These are phyloP conservation scores for Imleria badia DNA, from an alignment of 768 basidiomycete genomes.

Conservation along the genomic window DNA sequence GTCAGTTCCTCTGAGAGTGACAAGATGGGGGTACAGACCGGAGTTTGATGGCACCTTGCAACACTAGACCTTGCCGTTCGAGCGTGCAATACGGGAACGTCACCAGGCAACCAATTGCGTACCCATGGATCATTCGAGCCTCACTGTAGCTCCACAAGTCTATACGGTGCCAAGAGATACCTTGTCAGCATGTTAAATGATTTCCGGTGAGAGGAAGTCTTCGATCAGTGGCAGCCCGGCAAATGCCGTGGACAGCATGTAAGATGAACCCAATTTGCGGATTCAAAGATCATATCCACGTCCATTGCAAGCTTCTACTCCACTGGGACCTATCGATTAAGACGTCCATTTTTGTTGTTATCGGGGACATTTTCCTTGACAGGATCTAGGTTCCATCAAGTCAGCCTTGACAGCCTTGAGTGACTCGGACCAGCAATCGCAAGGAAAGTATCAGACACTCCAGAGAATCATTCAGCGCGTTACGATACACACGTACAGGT, in stretches of 20 bases:
- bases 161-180: not conserved
- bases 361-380: constrained; percentile 4
- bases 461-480: not conserved
- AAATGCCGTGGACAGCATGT: constrained; percentile 12
- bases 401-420: not conserved
- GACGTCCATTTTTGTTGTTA: not conserved
- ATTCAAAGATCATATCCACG: constrained; percentile 2
- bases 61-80: not conserved
- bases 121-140: too few relatives aligned
- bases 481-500: not conserved
- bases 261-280: not conserved
- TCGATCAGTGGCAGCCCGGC: not conserved
- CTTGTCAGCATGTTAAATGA: not conserved
- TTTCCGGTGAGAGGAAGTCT: not conserved
- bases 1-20: not conserved
- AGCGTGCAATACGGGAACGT: not conserved
- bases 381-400: not conserved
- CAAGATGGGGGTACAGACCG: not conserved
- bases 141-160: not conserved
- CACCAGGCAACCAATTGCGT: too few relatives aligned
- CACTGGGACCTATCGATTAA: constrained; percentile 1
- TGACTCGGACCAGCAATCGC: not conserved
- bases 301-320: constrained; percentile 7
- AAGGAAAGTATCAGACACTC: not conserved
- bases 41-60: not conserved